phyloP scores from a whole-genome alignment of 495 filamentous ascomycete species.

The Lepidopterella palustris region DNA sequence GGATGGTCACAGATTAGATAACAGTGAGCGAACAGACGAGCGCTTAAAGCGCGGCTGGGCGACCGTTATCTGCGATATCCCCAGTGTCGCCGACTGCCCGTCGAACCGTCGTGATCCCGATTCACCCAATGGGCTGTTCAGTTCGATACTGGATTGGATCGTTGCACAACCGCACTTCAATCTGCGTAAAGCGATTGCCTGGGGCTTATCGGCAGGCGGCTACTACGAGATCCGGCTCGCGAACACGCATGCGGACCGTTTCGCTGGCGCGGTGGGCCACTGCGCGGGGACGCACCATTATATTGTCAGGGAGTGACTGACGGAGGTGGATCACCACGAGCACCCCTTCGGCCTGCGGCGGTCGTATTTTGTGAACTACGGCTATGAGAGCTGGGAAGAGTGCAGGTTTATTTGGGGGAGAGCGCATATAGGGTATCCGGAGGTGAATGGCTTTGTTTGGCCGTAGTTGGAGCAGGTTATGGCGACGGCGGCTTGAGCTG shows the following conservation, averaged over 20 bases:
- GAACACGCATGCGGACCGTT: slow-evolving; percentile 53
- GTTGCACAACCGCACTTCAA: slow-evolving; percentile 48
- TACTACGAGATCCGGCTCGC: slow-evolving; percentile 70
- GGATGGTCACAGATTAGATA: slow-evolving; percentile 73
- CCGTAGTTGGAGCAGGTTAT: slow-evolving; percentile 24
- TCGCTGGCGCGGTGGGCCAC: slow-evolving; percentile 59
- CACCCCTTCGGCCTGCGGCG: slow-evolving; percentile 56
- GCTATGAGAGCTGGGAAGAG: slow-evolving; percentile 70
- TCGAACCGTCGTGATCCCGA: slow-evolving; percentile 51
- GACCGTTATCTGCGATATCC: slow-evolving; percentile 61
- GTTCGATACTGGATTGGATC: slow-evolving; percentile 62
- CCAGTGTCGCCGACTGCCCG: slow-evolving; percentile 69
- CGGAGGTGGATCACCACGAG: slow-evolving; percentile 59
- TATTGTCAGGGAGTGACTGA: slow-evolving; percentile 58
- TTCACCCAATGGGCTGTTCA: slow-evolving; percentile 52
- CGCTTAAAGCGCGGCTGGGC: slow-evolving; percentile 59
- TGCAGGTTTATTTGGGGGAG: slow-evolving; percentile 39
- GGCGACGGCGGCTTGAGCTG: background rate
- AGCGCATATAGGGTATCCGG: slow-evolving; percentile 22
- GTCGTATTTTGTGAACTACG: slow-evolving; percentile 48
- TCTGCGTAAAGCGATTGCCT: slow-evolving; percentile 55
- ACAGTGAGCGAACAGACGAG: slow-evolving; percentile 58
- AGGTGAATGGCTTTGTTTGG: slow-evolving; percentile 16
- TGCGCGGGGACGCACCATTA: slow-evolving; percentile 67
- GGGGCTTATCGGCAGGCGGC: slow-evolving; percentile 67